Evolutionary conservation across 768 basidiomycete genomes (phyloP), one percentile per base, ranked within the genome.

Genomic region (Suillus placidus): DNA sequence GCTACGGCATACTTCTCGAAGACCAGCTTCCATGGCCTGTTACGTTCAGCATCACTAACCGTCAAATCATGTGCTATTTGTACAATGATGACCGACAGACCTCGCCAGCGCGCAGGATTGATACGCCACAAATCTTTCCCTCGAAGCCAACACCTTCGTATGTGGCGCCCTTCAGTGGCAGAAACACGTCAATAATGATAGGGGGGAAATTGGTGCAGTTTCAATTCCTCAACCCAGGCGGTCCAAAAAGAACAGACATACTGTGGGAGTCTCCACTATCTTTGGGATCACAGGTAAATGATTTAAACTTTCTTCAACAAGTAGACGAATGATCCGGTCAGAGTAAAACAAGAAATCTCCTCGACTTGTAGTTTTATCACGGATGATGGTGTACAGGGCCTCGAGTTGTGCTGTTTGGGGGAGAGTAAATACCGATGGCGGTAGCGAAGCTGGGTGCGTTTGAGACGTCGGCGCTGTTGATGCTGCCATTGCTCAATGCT

Each of bases 271-370:
- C 75, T 88, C 83, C 35, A 96, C 85, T 3, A 85, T 88, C 81
- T 91, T 86, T 35, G 87, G 83, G 20, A 97, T 75, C 65, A 97
- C 88, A 0, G 90, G 90, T 4, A 92, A 80, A 72, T 91, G 95
- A 76, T 99, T 99, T 67, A 98, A 79, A 23, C 96, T 94, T 80
- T 92, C 88, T 75, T 91, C 90, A 26, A 93, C 91, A 63, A 93
- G 83, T 54, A 92, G 72, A 57, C 91, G 82, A 71, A 98, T 98
- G 77, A 98, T 95, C 20, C 95, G 84, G 78, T 95, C 94, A 13
- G 91, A 92, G 77, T 96, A 96, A 80, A 99, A 99, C 67, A 99
- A 85, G 72, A 99, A 99, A 75, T 99, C 97, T 9, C 95, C 95
- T 62, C 95, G 82, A 34, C 86, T 86, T 4, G 97, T 97, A 49